These are phyloP conservation scores for Trichoderma hamatum DNA, from an alignment of 2,329 filamentous ascomycete genomes.

Conservation along the genomic window DNA sequence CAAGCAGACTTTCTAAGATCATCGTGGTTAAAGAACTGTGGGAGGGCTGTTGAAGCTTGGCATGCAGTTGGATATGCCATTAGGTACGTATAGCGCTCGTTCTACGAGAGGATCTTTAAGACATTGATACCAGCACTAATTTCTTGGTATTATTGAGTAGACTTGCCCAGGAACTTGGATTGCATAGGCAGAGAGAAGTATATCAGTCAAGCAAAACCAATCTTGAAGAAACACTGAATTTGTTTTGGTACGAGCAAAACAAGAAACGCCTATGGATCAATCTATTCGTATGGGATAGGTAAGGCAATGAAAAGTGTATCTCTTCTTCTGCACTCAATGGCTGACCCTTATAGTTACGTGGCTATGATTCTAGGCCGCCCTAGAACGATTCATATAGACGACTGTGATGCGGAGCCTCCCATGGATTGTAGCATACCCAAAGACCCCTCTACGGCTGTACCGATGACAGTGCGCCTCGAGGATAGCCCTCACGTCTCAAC, in stretches of 20 bases:
- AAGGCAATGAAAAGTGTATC: neutral
- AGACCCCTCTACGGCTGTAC: neutral
- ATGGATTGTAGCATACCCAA: neutral
- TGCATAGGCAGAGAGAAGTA: neutral
- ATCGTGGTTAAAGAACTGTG: neutral
- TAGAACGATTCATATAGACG: neutral
- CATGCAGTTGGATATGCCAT: neutral
- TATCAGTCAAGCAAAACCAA: neutral
- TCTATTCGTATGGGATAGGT: neutral
- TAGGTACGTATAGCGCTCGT: neutral
- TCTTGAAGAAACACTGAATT: neutral
- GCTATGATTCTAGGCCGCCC: neutral
- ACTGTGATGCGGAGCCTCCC: neutral
- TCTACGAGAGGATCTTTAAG: neutral
- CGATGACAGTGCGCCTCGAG: neutral
- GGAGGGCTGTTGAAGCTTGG: neutral
- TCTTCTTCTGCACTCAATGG: neutral
- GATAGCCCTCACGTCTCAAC: neutral
- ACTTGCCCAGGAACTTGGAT: neutral
- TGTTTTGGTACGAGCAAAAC: neutral
- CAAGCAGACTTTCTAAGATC: neutral
- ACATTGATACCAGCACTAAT: neutral
- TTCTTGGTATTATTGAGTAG: neutral
- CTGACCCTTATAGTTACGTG: neutral
- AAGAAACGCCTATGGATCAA: neutral